Evolutionary conservation across 2,329 filamentous ascomycete species (phyloP).

Genomic region (Ophiostoma pallidulum): DNA sequence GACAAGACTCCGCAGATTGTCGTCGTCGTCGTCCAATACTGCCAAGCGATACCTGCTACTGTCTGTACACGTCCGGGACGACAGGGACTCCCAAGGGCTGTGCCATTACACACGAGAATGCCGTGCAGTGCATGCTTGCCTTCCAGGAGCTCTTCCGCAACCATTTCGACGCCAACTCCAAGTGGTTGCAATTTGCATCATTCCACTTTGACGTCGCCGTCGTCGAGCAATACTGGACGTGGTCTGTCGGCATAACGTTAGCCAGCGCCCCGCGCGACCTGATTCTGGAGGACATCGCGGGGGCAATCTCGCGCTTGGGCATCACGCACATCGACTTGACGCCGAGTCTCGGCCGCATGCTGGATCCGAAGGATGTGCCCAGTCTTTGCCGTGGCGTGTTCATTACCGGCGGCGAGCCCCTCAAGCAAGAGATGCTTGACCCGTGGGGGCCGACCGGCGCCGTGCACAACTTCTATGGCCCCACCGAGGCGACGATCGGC

Average conservation of each 20-base stretch:
- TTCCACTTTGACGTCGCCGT: constrained; percentile 94
- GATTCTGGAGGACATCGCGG: constrained; percentile 72
- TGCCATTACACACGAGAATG: constrained; percentile 79
- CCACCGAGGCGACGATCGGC: constrained; percentile 87
- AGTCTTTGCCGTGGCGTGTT: constrained; percentile 75
- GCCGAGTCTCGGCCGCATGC: constrained; percentile 70
- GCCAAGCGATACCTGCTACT: constrained; percentile 59
- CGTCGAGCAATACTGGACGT: constrained; percentile 90
- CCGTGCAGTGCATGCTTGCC: constrained; percentile 79
- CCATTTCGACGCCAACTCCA: constrained; percentile 55
- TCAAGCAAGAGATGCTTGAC: constrained; percentile 83
- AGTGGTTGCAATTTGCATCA: constrained; percentile 88
- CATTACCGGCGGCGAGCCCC: constrained; percentile 81
- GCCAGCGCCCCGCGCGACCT: constrained; percentile 75
- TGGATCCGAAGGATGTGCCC: constrained; percentile 73
- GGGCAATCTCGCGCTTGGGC: constrained; percentile 57
- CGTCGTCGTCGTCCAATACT: constrained; percentile 19
- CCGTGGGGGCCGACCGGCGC: constrained; percentile 70
- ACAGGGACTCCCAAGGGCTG: constrained; percentile 84
- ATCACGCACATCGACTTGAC: constrained; percentile 92
- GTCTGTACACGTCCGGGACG: constrained; percentile 79
- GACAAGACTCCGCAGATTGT: background rate
- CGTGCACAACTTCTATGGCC: constrained; percentile 89
- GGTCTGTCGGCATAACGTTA: constrained; percentile 80
- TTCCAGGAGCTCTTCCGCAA: constrained; percentile 70